A percentile compares a stretch with the other conserved stretches of the same genome.
Conservation (phyloP, 2,329 filamentous ascomycete genomes). For the Diaporthe nobilis region DNA sequence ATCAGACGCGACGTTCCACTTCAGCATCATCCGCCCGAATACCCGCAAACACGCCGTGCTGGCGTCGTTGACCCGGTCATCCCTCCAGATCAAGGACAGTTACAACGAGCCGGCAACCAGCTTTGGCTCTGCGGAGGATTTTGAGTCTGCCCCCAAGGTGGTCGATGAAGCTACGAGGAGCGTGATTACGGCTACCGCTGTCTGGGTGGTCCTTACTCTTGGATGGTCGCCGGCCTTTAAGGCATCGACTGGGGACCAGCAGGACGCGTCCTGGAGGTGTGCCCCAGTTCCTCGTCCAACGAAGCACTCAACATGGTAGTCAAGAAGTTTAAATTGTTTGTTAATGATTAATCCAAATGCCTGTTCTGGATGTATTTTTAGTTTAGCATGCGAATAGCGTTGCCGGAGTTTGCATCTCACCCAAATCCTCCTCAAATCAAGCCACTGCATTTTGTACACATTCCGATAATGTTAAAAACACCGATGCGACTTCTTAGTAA, state of each 20-base stretch:
- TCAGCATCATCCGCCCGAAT: slow-evolving; percentile 30
- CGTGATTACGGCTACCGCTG: slow-evolving; percentile 22
- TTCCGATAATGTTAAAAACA: background rate
- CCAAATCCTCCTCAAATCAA: background rate
- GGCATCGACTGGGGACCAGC: background rate
- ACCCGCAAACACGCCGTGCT: slow-evolving; percentile 36
- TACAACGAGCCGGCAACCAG: slow-evolving; percentile 25
- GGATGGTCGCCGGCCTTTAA: slow-evolving; percentile 36
- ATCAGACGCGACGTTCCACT: slow-evolving; percentile 22
- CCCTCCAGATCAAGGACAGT: slow-evolving; percentile 36
- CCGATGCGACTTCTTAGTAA: background rate
- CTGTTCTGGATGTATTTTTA: rapidly evolving
- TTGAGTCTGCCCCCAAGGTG: background rate
- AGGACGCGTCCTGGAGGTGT: slow-evolving; percentile 6
- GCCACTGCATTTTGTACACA: background rate
- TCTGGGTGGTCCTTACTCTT: slow-evolving; percentile 35
- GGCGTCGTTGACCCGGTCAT: slow-evolving; percentile 22
- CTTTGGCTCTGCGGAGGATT: background rate
- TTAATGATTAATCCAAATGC: background rate
- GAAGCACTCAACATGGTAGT: slow-evolving; percentile 17
- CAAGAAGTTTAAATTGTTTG: background rate
- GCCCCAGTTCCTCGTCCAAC: slow-evolving; percentile 7
- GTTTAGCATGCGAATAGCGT: background rate
- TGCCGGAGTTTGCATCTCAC: background rate
- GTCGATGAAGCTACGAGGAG: slow-evolving; percentile 30